Conservation (phyloP, 176 grass and related monocot genomes). For the Juncus effusus region DNA sequence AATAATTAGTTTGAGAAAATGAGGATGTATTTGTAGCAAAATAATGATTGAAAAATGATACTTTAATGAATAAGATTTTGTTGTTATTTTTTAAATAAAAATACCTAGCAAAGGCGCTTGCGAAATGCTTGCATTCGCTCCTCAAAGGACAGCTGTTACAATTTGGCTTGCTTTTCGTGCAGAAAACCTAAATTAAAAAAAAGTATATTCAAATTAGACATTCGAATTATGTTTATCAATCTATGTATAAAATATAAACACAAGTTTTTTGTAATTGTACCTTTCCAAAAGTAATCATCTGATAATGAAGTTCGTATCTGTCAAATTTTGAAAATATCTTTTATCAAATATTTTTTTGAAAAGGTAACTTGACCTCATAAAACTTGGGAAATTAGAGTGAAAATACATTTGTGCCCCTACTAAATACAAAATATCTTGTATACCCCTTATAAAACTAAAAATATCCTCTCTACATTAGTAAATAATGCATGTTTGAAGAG, state of each 20-base stretch:
- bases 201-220: background rate
- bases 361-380: too few relatives aligned
- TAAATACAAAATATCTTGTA: background rate
- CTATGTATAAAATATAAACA: background rate
- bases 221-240: background rate
- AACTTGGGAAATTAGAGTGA: background rate
- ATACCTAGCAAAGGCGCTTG: constrained; percentile 96
- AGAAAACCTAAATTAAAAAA: constrained; percentile 69
- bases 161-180: constrained; percentile 96
- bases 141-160: constrained; percentile 96
- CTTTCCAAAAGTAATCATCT: constrained; percentile 99
- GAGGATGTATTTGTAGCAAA: constrained; percentile 2
- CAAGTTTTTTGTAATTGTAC: constrained; percentile 34
- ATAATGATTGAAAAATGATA: background rate
- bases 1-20: constrained; percentile 25
- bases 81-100: background rate
- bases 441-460: background rate
- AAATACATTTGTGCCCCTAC: background rate
- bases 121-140: constrained; percentile 91
- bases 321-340: constrained; percentile 5
- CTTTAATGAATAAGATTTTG: too few relatives aligned
- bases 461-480: background rate
- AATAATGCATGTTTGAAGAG: constrained; percentile 1
- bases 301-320: constrained; percentile 99
- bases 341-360: background rate